A percentile compares a stretch with the other conserved stretches of the same genome.
phyloP scores from a whole-genome alignment of 1,284 basidiomycete genomes.

The Marasmius fiardii region DNA sequence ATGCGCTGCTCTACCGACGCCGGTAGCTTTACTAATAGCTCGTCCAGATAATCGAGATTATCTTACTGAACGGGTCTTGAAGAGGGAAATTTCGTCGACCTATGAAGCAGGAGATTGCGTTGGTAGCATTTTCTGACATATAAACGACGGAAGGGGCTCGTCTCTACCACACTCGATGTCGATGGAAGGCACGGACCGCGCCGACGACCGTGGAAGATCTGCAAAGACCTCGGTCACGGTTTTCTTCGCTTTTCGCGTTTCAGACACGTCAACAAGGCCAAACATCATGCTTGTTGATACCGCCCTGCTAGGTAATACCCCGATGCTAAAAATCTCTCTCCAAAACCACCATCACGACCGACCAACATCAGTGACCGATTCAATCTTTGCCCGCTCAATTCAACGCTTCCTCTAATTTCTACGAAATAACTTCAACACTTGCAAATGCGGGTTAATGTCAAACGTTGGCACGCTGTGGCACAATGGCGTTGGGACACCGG shows the following conservation, averaged over 20 bases:
- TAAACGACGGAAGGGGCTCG: not conserved
- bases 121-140: not conserved
- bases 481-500: constrained; percentile 86
- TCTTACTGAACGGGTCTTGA: not conserved
- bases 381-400: not conserved
- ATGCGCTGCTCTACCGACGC: not conserved
- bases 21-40: not conserved
- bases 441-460: constrained; percentile 75
- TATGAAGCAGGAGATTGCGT: not conserved
- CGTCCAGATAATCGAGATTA: not conserved
- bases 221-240: not conserved
- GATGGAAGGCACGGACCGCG: not conserved
- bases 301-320: not conserved
- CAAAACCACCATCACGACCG: not conserved
- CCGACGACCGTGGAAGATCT: not conserved
- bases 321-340: not conserved
- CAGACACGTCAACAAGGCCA: not conserved
- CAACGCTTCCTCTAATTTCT: not conserved
- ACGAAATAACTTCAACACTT: too few species aligned
- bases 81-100: not conserved
- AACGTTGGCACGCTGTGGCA: constrained; percentile 82
- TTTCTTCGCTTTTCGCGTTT: not conserved
- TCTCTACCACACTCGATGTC: not conserved
- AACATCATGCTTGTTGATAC: not conserved
- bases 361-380: not conserved